Evolutionary conservation across 805 yeast genomes (phyloP), one percentile per base, ranked within the genome.

Genomic region (Grigorovia jiainica): DNA sequence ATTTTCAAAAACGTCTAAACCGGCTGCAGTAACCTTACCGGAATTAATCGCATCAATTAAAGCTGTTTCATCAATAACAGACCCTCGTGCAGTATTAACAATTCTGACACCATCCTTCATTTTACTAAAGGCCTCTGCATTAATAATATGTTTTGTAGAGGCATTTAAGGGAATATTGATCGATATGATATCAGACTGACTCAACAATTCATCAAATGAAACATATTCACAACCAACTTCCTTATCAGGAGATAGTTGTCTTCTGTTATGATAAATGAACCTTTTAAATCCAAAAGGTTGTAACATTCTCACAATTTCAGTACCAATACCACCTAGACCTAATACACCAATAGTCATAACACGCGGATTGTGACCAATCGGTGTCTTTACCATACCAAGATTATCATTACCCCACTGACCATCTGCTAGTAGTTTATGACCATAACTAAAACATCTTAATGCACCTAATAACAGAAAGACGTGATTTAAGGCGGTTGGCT

Each of bases 261-360:
- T 63, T 51, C 95, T 74, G 66, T 86, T 87, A 63, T 86, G 73
- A 63, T 87, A 87, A 31, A 81, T 61, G 48, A 82, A 75, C 52
- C 75, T 78, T 25, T 61, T 65, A 61, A 86, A 84, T 2, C 92
- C 95, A 61, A 87, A 86, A 7, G 90, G 89, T 49, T 65, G 62
- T 47, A 84, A 69, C 51, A 90, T 73, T 49, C 78, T 76, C 42
- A 86, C 71, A 40, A 87, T 78, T 24, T 85, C 83, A 45, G 87
- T 75, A 37, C 95, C 95, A 63, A 87, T 86, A 29, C 95, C 95
- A 27, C 95, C 95, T 75, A 87, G 72, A n/a, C 95, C 95, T 41
- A 82, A 66, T 42, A 87, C 78, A 39, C 95, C 95, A 18, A 87
- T 79, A 17, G 70, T 70, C 55, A 81, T 81, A 7, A 85, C 86